phyloP scores from a whole-genome alignment of 139 green algal genomes.

The Volvox africanus region DNA sequence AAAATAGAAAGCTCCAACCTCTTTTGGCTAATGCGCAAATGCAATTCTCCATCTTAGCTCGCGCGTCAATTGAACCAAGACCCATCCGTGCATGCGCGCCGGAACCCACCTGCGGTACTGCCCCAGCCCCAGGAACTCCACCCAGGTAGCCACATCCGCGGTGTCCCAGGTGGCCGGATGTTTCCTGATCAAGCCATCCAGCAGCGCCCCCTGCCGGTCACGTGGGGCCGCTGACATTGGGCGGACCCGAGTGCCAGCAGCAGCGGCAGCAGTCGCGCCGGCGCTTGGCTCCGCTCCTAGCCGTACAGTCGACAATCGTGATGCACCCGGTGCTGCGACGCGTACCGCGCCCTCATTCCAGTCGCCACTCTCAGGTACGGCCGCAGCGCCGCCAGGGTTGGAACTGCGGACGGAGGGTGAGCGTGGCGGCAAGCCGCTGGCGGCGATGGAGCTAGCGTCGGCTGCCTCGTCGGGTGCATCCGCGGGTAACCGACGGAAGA shows the following conservation, averaged over 20 bases:
- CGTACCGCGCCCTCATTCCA: slow-evolving; percentile 28
- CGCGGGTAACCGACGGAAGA: slow-evolving; percentile 26
- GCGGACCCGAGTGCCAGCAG: background rate
- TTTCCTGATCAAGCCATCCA: slow-evolving; percentile 37
- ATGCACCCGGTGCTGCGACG: slow-evolving; percentile 9
- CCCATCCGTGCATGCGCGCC: too few relatives aligned
- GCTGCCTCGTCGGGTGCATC: background rate
- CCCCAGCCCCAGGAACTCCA: slow-evolving; percentile 76
- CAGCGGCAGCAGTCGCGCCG: too few relatives aligned
- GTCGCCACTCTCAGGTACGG: background rate
- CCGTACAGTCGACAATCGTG: background rate
- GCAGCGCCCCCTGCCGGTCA: slow-evolving; percentile 27
- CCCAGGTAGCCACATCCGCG: slow-evolving; percentile 75
- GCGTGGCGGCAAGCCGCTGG: background rate
- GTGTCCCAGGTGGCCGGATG: slow-evolving; percentile 57
- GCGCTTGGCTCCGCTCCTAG: background rate
- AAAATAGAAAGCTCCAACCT: too few relatives aligned
- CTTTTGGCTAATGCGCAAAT: too few relatives aligned
- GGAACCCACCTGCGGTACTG: slow-evolving; percentile 70
- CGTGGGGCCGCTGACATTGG: slow-evolving; percentile 50
- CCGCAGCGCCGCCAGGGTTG: background rate
- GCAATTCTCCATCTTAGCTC: too few relatives aligned
- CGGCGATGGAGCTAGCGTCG: too few relatives aligned
- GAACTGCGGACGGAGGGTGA: background rate
- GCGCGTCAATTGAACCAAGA: too few relatives aligned